Evolutionary conservation across 495 filamentous ascomycete genomes (phyloP), one percentile per base, ranked within the genome.

Genomic region (Penicillium odoratum): DNA sequence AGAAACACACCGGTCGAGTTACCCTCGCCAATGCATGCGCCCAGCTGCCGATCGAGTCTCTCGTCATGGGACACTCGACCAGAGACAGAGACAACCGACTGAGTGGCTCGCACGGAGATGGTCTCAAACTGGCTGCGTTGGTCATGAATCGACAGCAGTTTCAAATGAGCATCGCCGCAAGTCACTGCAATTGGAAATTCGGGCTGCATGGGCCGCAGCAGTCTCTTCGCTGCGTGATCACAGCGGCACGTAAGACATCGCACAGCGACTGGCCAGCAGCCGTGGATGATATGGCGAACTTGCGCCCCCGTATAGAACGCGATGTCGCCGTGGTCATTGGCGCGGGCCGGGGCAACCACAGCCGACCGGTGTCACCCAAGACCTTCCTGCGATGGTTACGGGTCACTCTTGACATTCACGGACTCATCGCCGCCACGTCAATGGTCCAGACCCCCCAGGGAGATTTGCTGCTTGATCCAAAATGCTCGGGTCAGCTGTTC

Each of bases 111-210:
- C 61, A 69, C 38, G 64, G 69, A 11, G 69, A 71, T 38, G 69
- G 69, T 40, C 62, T 69, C 47, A 71, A 71, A 33, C 33, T 71
- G 11, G 66, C 69, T 21, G 54, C 60, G 26, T 50, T 71, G 15
- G 56, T 64, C 1, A 60, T 68, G 58, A 52, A 55, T 47, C 60
- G 62, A 29, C 18, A 64, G 8, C 48, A 42, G n/a, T 66, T 60
- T 30, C 28, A 56, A 18, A 52, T 71, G 42, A 55, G 57, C 21
- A 53, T 63, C 26, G 49, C 63, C 36, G 36, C 61, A 15, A 58
- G 55, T 13, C 48, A 53, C 42, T 63, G 38, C 26, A 55, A 53
- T 48, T 71, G 59, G 68, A 57, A 45, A 15, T 67, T 71, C 43
- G 29, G 34, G 34, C 34, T 38, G 10, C 34, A 38, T 38, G 34